Conservation (phyloP, 805 yeast genomes). For the Metschnikowia gelsemii region DNA sequence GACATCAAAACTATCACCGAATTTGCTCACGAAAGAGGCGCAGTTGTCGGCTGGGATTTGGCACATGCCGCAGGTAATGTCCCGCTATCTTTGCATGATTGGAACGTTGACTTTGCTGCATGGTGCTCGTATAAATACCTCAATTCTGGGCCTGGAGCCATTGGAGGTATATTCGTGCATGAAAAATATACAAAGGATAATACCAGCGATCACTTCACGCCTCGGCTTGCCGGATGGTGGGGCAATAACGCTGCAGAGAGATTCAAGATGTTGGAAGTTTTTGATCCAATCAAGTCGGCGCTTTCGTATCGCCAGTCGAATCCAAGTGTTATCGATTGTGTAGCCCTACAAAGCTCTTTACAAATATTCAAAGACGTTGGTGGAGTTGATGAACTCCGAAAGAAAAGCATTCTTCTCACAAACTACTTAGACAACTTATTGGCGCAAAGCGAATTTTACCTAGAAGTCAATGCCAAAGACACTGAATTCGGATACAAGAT, state of each 20-base stretch:
- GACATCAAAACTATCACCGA: constrained; percentile 71
- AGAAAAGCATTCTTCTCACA: constrained; percentile 59
- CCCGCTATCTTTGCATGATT: constrained; percentile 70
- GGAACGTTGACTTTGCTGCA: constrained; percentile 91
- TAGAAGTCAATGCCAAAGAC: constrained; percentile 23
- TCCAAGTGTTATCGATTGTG: constrained; percentile 85
- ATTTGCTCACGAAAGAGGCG: constrained; percentile 50
- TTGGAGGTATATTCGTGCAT: constrained; percentile 82
- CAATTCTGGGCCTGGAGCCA: constrained; percentile 92
- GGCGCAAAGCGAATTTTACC: constrained; percentile 46
- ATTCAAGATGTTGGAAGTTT: constrained; percentile 75
- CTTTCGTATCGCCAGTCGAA: constrained; percentile 86
- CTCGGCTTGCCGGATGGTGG: constrained; percentile 97
- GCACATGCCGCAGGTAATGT: constrained; percentile 96
- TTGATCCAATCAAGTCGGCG: constrained; percentile 83
- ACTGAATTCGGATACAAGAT: constrained; percentile 53
- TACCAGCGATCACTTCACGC: constrained; percentile 37
- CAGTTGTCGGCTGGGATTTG: constrained; percentile 87
- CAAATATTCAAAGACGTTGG: constrained; percentile 59
- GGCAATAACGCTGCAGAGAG: constrained; percentile 73
- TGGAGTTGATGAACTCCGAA: constrained; percentile 58
- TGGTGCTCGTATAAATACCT: constrained; percentile 94
- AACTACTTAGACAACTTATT: constrained; percentile 52
- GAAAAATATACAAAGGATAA: constrained; percentile 43
- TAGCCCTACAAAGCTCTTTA: constrained; percentile 65